A percentile compares a stretch with the other conserved stretches of the same genome.
Conservation (phyloP, 805 yeast genomes). For the Wickerhamiella azymoides region DNA sequence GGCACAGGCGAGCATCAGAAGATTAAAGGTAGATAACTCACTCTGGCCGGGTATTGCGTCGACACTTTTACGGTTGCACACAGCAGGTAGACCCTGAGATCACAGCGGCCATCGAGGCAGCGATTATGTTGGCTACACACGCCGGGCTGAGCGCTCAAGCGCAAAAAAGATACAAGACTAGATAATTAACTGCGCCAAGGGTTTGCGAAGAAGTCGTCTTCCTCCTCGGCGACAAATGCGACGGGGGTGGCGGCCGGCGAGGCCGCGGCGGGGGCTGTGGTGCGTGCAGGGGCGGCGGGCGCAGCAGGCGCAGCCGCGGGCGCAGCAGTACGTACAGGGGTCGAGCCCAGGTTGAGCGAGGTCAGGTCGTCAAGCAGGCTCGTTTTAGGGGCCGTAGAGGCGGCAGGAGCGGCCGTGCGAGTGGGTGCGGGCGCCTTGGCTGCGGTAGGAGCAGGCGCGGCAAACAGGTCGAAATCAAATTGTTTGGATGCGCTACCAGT, state of each 20-base stretch:
- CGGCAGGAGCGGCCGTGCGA: not conserved
- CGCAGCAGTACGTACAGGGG: conserved; percentile 1
- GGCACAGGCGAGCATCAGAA: no score
- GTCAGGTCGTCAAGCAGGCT: not conserved
- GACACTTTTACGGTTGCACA: no score
- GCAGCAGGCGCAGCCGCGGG: conserved; percentile 4
- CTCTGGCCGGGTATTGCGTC: no score
- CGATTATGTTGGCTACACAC: no score
- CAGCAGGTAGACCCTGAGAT: no score
- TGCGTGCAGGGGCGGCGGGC: no score
- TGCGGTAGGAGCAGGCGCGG: not conserved
- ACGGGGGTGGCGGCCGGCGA: not conserved
- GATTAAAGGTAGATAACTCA: no score
- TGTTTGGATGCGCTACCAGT: conserved; percentile 7
- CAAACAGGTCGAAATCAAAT: conserved; percentile 6
- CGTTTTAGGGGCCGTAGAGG: not conserved
- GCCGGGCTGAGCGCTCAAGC: not conserved
- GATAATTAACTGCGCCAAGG: conserved; percentile 22
- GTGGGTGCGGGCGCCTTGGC: not conserved
- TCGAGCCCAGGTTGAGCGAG: not conserved
- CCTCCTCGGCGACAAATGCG: conserved; percentile 13
- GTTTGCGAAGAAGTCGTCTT: conserved; percentile 26
- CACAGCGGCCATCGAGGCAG: no score
- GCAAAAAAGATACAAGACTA: not conserved
- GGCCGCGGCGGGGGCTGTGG: not conserved